Percentiles rank a stretch among this genome's conserved stretches.
Conservation (phyloP, 441 rosid genomes). For the Corymbia citriodora region DNA sequence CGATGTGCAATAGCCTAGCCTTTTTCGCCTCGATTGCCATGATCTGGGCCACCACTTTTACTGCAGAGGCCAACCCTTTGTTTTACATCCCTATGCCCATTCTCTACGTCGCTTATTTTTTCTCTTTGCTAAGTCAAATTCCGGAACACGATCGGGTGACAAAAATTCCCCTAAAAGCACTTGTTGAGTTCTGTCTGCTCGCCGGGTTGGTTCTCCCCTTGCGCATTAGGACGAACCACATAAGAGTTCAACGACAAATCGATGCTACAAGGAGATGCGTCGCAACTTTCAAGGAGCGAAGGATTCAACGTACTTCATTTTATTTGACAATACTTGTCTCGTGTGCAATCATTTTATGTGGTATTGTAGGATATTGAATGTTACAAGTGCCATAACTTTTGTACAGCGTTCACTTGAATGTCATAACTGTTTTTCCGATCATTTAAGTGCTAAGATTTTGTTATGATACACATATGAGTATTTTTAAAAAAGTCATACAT, state of each 20-base stretch:
- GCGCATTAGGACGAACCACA: background rate
- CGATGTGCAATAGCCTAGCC: background rate
- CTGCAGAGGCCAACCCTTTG: background rate
- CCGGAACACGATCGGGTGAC: too few relatives aligned
- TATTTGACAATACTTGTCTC: background rate
- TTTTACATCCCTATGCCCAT: background rate
- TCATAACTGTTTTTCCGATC: too few relatives aligned
- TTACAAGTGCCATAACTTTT: too few relatives aligned
- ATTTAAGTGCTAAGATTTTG: too few relatives aligned
- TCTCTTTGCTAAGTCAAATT: too few relatives aligned
- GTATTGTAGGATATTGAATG: too few relatives aligned
- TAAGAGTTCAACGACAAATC: accelerated
- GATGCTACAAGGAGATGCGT: accelerated
- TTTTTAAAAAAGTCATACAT: too few relatives aligned
- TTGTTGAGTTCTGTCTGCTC: too few relatives aligned
- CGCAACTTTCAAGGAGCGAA: background rate
- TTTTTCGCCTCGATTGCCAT: background rate
- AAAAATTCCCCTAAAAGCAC: too few relatives aligned
- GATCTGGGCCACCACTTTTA: background rate
- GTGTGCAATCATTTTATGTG: background rate
- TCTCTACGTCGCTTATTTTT: too few relatives aligned
- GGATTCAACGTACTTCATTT: background rate
- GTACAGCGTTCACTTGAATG: too few relatives aligned
- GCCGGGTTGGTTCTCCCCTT: background rate
- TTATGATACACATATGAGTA: too few relatives aligned